phyloP scores from a whole-genome alignment of 768 basidiomycete species.

The Russula emetica region DNA sequence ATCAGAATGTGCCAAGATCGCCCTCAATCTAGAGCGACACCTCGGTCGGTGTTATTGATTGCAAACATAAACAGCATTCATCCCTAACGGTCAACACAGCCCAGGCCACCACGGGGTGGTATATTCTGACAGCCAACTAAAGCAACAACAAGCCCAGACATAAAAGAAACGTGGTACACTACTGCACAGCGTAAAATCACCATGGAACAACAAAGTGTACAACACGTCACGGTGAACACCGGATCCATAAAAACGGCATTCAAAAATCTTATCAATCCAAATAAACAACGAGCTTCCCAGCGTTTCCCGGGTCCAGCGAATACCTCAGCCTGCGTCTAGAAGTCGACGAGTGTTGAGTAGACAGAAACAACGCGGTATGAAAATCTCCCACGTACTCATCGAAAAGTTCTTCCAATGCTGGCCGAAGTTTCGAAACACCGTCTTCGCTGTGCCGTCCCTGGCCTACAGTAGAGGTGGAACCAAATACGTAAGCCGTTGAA shows the following conservation, averaged over 20 bases:
- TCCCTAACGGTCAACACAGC: no score
- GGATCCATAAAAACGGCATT: neutral
- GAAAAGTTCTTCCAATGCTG: slow-evolving; percentile 8
- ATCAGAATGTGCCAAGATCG: neutral
- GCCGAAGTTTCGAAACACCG: slow-evolving; percentile 13
- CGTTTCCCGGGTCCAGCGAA: slow-evolving; percentile 4
- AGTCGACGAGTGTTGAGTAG: neutral
- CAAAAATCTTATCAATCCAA: neutral
- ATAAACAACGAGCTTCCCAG: slow-evolving; percentile 13
- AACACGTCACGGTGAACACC: neutral
- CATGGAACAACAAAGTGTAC: neutral
- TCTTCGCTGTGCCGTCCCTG: slow-evolving; percentile 3
- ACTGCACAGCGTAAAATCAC: neutral
- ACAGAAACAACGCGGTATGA: neutral
- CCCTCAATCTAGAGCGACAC: neutral
- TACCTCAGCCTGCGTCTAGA: neutral
- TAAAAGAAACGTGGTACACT: neutral
- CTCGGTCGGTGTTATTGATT: no score
- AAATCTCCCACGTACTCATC: neutral
- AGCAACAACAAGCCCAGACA: neutral
- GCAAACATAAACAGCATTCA: neutral
- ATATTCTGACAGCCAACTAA: neutral
- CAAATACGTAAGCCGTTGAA: neutral
- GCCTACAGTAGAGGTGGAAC: neutral
- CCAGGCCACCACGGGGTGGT: no score